Conservation (phyloP, 306 rosid genomes). For the Cucumis cinereus region DNA sequence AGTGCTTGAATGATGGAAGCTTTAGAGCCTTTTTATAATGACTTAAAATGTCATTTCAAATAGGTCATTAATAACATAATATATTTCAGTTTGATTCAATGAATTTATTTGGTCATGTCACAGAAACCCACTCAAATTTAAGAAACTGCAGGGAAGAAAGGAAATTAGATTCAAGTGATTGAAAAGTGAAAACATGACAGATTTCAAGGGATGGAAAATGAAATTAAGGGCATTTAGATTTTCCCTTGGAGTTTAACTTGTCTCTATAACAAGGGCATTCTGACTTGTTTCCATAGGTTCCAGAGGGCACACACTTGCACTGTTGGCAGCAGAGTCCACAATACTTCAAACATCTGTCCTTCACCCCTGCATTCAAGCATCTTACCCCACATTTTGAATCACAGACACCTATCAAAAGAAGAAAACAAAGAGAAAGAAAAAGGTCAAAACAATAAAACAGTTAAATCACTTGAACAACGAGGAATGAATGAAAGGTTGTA, state of each 20-base stretch:
- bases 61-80: too few relatives aligned
- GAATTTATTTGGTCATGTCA: background rate
- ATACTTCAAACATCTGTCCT: constrained; percentile 19
- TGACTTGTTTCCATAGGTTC: constrained; percentile 24
- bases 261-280: constrained; percentile 27
- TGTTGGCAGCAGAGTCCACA: constrained; percentile 23
- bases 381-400: constrained; percentile 17
- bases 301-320: constrained; percentile 22
- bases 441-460: background rate
- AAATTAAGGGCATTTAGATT: constrained; percentile 19
- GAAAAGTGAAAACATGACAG: background rate
- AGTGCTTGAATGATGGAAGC: background rate
- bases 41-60: too few relatives aligned
- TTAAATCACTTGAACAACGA: background rate
- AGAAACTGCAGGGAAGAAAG: background rate
- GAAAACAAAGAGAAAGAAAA: background rate
- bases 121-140: background rate
- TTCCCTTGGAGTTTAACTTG: constrained; percentile 26
- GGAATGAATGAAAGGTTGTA: background rate
- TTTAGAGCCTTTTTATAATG: too few relatives aligned
- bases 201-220: background rate
- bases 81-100: background rate
- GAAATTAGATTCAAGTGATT: background rate
- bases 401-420: background rate
- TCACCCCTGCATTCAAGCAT: constrained; percentile 16